Evolutionary conservation across 192 early-diverging fungal species (phyloP).

Genomic region (Mortierella antarctica): DNA sequence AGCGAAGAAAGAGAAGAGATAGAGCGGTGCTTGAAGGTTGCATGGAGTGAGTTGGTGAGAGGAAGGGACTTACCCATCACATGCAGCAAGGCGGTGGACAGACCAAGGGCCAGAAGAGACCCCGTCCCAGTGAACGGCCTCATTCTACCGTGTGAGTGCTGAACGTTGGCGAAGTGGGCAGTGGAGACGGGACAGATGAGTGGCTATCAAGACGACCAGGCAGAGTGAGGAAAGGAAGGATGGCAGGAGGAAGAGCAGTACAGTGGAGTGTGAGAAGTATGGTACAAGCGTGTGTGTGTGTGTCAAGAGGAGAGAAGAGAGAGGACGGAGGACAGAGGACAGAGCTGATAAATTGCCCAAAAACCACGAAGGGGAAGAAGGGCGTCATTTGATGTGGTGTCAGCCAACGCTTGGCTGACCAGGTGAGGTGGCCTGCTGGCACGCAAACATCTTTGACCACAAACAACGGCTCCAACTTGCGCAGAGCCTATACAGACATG

Average conservation of each 20-base stretch:
- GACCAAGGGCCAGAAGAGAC: slow-evolving; percentile 24
- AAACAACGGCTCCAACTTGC: too few species aligned
- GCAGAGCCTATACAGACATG: too few species aligned
- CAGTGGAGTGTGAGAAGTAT: background rate
- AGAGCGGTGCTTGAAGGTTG: background rate
- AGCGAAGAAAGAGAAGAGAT: background rate
- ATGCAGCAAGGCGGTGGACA: slow-evolving; percentile 19
- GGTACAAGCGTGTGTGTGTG: background rate
- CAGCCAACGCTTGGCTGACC: too few species aligned
- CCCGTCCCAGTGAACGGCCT: slow-evolving; percentile 10
- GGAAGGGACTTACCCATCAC: slow-evolving; percentile 15
- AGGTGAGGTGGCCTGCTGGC: too few species aligned
- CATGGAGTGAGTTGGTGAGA: background rate
- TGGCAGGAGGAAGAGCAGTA: background rate
- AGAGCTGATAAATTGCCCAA: too few species aligned
- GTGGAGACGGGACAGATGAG: too few species aligned
- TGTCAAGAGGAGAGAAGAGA: background rate
- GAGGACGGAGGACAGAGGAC: background rate
- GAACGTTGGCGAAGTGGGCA: too few species aligned
- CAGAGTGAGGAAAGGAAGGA: background rate
- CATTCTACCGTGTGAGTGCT: background rate
- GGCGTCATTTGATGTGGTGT: background rate
- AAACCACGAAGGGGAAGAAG: background rate
- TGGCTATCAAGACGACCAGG: background rate
- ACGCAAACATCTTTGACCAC: too few species aligned